Conservation (phyloP, 495 filamentous ascomycete species). For the Xylaria nigripes region DNA sequence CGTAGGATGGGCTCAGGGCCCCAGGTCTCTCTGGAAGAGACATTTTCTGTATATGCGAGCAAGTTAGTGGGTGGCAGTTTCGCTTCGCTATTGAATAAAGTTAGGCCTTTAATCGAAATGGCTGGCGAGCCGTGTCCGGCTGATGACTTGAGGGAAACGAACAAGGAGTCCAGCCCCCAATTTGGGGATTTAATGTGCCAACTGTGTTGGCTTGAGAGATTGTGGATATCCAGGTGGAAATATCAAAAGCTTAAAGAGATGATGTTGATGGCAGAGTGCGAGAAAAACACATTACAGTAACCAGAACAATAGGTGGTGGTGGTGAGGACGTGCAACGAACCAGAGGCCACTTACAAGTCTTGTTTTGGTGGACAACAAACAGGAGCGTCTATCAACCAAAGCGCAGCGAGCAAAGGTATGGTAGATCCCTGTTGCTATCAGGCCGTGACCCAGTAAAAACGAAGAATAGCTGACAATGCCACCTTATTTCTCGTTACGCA, state of each 20-base stretch:
- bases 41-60: conserved; percentile 37
- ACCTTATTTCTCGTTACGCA: neutral
- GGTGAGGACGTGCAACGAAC: conserved; percentile 2
- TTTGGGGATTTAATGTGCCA: neutral
- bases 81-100: neutral
- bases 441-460: conserved; percentile 2
- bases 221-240: neutral
- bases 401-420: neutral
- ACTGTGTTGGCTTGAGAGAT: neutral
- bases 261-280: neutral
- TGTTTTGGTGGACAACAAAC: conserved; percentile 12
- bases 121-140: neutral
- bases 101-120: neutral
- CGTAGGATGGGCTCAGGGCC: conserved; percentile 50
- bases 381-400: neutral
- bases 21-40: conserved; percentile 60
- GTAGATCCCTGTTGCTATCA: conserved; percentile 3
- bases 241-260: neutral
- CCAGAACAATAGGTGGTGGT: neutral
- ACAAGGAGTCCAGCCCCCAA: conserved; percentile 4
- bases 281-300: neutral
- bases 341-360: conserved; percentile 7
- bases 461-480: neutral
- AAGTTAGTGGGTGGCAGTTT: neutral
- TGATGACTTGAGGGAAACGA: conserved; percentile 11